Evolutionary conservation across 352 stramenopile genomes (phyloP).

Genomic region (Bremia lactucae): DNA sequence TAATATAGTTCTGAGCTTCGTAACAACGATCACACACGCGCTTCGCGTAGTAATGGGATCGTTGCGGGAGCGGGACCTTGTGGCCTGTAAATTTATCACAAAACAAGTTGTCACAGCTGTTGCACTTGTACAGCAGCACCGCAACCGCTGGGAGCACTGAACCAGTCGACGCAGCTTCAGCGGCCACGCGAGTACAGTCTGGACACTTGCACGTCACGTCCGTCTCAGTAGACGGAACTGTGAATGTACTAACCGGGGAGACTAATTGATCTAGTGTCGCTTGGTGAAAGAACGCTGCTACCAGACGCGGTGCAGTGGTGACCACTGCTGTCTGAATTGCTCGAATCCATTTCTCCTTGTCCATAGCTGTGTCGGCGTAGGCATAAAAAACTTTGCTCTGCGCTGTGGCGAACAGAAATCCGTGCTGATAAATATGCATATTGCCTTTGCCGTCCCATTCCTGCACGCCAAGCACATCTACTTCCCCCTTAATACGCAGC

Average conservation of each 20-base stretch:
- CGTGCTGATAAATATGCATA: slow-evolving; percentile 86
- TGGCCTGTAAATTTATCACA: slow-evolving; percentile 77
- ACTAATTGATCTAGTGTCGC: slow-evolving; percentile 29
- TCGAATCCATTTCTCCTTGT: slow-evolving; percentile 86
- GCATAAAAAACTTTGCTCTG: slow-evolving; percentile 87
- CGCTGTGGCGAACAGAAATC: slow-evolving; percentile 80
- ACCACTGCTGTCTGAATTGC: slow-evolving; percentile 79
- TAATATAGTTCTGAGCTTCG: slow-evolving; percentile 76
- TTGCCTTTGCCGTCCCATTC: slow-evolving; percentile 88
- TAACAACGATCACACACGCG: slow-evolving; percentile 81
- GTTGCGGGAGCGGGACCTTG: slow-evolving; percentile 70
- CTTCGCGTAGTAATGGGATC: slow-evolving; percentile 75
- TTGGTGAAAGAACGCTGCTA: slow-evolving; percentile 41
- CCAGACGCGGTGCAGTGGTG: slow-evolving; percentile 63
- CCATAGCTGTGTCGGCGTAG: slow-evolving; percentile 80
- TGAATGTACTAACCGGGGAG: slow-evolving; percentile 41
- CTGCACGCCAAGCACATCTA: slow-evolving; percentile 83
- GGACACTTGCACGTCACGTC: slow-evolving; percentile 62
- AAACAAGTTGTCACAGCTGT: slow-evolving; percentile 68
- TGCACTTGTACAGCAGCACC: slow-evolving; percentile 68
- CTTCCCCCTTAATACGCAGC: slow-evolving; percentile 76
- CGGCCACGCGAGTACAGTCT: slow-evolving; percentile 33
- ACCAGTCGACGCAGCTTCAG: slow-evolving; percentile 17
- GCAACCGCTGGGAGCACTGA: slow-evolving; percentile 20
- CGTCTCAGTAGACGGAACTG: slow-evolving; percentile 36